Conservation (phyloP, 1,284 basidiomycete genomes). For the Ustilago lituana region DNA sequence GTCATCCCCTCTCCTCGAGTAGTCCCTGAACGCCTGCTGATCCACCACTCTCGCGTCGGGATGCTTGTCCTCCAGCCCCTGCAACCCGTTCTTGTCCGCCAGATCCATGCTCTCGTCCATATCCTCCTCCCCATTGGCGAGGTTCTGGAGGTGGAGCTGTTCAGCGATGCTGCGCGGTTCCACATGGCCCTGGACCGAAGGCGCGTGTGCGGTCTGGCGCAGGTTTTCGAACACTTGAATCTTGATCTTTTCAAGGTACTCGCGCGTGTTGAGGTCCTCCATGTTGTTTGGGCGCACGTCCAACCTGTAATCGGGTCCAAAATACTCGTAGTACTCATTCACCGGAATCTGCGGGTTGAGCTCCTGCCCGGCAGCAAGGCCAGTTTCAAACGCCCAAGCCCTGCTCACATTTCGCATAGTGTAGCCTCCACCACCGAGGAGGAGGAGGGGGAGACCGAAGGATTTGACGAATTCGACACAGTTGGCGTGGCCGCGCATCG, state of each 20-base stretch:
- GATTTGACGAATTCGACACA: conserved; percentile 97
- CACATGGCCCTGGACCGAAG: conserved; percentile 61
- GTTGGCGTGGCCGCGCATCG: conserved; percentile 96
- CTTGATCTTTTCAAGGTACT: conserved; percentile 92
- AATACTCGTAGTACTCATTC: conserved; percentile 87
- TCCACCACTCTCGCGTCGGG: conserved; percentile 38
- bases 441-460: conserved; percentile 88
- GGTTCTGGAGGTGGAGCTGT: conserved; percentile 35
- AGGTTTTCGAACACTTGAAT: conserved; percentile 82
- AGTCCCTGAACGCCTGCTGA: conserved; percentile 33
- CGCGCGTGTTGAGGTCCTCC: conserved; percentile 91
- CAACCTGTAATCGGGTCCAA: conserved; percentile 96
- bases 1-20: conserved; percentile 44
- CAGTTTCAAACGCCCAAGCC: conserved; percentile 98
- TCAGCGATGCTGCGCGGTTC: conserved; percentile 51
- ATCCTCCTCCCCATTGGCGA: conserved; percentile 47
- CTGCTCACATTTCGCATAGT: conserved; percentile 97
- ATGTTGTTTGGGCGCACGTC: conserved; percentile 96
- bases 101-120: conserved; percentile 40
- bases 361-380: conserved; percentile 93
- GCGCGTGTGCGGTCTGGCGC: conserved; percentile 58
- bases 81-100: conserved; percentile 45
- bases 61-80: conserved; percentile 27
- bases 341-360: conserved; percentile 74
- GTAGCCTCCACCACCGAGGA: conserved; percentile 97